These are phyloP conservation scores for Cutaneotrichosporon sp. DNA, from an alignment of 1,284 basidiomycete species.

Conservation along the genomic window DNA sequence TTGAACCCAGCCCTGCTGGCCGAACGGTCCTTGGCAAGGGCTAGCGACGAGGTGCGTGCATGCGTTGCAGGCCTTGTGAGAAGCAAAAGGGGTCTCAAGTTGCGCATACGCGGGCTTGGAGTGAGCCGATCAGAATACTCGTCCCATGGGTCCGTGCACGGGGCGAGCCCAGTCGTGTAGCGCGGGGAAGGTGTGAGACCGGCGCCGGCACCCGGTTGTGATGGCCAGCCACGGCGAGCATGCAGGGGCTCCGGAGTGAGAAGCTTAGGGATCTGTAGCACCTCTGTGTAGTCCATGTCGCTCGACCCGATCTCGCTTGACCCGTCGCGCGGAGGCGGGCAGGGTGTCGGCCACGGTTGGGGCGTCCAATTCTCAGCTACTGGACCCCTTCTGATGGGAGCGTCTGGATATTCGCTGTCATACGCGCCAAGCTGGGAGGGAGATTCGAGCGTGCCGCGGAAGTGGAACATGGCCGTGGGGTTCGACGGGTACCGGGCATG, in stretches of 20 bases:
- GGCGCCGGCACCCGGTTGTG: neutral
- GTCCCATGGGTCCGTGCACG: constrained; percentile 24
- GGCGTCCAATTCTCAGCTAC: constrained; percentile 13
- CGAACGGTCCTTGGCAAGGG: constrained; percentile 8
- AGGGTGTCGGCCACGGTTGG: constrained; percentile 9
- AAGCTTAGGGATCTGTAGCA: neutral
- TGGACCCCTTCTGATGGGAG: constrained; percentile 3
- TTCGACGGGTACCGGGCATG: neutral
- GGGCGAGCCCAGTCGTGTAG: constrained; percentile 11
- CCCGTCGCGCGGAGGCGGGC: constrained; percentile 13
- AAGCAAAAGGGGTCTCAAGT: constrained; percentile 21
- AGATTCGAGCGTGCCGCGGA: constrained; percentile 10
- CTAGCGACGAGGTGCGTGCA: constrained; percentile 13
- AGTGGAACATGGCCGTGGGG: constrained; percentile 14
- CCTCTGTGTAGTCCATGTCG: neutral
- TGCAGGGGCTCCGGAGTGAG: neutral
- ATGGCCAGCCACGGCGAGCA: neutral
- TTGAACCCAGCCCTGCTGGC: neutral
- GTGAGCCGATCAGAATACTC: constrained; percentile 27
- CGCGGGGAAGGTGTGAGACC: constrained; percentile 3
- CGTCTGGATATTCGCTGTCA: constrained; percentile 8
- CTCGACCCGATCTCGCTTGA: neutral
- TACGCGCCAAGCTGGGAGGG: constrained; percentile 10
- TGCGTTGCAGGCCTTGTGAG: constrained; percentile 17
- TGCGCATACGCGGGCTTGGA: constrained; percentile 20